Evolutionary conservation across 257 asterid species (phyloP).

Genomic region (Paulownia fortunei): DNA sequence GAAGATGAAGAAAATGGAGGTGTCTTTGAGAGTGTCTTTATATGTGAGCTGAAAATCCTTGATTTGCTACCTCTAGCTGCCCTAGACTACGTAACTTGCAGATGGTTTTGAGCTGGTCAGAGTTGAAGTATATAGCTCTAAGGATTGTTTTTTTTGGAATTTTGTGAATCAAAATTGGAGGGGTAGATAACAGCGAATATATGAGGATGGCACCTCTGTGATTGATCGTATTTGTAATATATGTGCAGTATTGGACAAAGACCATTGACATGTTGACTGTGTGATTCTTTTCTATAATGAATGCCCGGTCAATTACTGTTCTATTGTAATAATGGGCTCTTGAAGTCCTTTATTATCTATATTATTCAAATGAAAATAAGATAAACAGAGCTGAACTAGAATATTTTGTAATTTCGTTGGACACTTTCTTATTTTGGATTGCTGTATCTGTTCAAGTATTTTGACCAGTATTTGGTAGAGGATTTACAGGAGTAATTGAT

Average conservation of each 20-base stretch:
- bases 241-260: not conserved
- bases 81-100: slow-evolving; percentile 10
- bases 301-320: slow-evolving; percentile 16
- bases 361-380: not conserved
- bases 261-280: slow-evolving; percentile 23
- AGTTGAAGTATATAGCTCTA: slow-evolving; percentile 13
- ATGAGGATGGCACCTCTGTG: slow-evolving; percentile 16
- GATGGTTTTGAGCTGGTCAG: slow-evolving; percentile 32
- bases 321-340: slow-evolving; percentile 24
- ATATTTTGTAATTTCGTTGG: slow-evolving; percentile 15
- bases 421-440: not conserved
- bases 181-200: slow-evolving; percentile 19
- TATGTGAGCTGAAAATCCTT: slow-evolving; percentile 23
- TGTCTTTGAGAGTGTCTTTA: not conserved
- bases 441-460: slow-evolving; percentile 14
- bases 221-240: slow-evolving; percentile 25
- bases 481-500: not conserved
- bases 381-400: slow-evolving; percentile 1
- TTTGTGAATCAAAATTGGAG: slow-evolving; percentile 15
- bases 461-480: slow-evolving; percentile 10
- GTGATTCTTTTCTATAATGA: slow-evolving; percentile 20
- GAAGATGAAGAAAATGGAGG: slow-evolving; percentile 16
- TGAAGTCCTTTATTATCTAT: not conserved
- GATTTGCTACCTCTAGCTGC: slow-evolving; percentile 21
- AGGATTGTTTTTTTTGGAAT: not conserved